phyloP scores from a whole-genome alignment of 352 stramenopile genomes.

The Phytophthora europaea region DNA sequence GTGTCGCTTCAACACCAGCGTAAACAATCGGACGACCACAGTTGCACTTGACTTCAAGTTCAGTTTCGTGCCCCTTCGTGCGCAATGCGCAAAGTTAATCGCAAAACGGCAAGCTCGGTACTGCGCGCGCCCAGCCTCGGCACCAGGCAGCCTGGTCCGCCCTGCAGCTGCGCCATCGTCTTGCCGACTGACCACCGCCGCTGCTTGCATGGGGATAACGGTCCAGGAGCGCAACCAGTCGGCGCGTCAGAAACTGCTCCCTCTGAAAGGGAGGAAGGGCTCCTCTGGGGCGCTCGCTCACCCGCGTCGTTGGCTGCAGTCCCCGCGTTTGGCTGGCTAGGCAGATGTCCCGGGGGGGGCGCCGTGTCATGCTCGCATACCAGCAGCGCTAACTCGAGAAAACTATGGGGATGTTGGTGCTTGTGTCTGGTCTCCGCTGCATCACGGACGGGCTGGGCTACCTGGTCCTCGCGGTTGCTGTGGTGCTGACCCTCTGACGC shows the following conservation, averaged over 20 bases:
- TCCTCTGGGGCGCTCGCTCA: constrained; percentile 4
- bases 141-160: constrained; percentile 24
- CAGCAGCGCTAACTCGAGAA: constrained; percentile 1
- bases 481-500: constrained; percentile 42
- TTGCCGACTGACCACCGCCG: constrained; percentile 7
- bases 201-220: constrained; percentile 23
- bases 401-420: neutral
- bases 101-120: neutral
- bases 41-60: constrained; percentile 43
- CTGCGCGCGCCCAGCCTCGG: neutral
- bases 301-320: neutral
- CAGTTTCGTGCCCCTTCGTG: constrained; percentile 44
- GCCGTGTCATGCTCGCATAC: neutral
- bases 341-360: neutral
- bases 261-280: constrained; percentile 23
- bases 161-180: constrained; percentile 14
- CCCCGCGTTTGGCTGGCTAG: neutral
- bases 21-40: constrained; percentile 38
- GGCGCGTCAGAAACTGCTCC: constrained; percentile 40
- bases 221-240: constrained; percentile 12
- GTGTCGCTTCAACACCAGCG: neutral
- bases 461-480: constrained; percentile 21
- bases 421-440: constrained; percentile 2
- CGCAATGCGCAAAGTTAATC: constrained; percentile 25
- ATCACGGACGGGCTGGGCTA: constrained; percentile 4